Percentiles rank a stretch among this genome's conserved stretches.
Evolutionary conservation across 805 yeast species (phyloP).

Genomic region (Suhomyces faveliae): DNA sequence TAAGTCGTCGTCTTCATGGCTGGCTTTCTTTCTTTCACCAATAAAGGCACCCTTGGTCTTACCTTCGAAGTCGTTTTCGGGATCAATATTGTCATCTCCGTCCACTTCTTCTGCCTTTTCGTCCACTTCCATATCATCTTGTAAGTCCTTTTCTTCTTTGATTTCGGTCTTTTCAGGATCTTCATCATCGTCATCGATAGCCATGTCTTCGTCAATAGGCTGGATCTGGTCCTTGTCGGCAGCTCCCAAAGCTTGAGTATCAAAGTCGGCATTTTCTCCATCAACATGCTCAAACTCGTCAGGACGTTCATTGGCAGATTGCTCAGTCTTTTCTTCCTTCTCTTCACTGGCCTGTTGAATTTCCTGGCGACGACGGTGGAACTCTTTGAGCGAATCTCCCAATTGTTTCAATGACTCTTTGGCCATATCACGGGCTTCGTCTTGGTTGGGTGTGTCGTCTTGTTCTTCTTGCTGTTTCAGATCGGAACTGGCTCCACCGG

Average conservation of each 20-base stretch:
- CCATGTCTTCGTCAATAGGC: constrained; percentile 73
- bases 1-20: constrained; percentile 30
- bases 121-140: constrained; percentile 11
- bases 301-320: constrained; percentile 63
- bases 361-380: constrained; percentile 86
- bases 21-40: constrained; percentile 44
- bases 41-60: constrained; percentile 50
- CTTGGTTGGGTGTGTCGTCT: constrained; percentile 41
- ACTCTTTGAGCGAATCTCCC: constrained; percentile 90
- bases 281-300: constrained; percentile 86
- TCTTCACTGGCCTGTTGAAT: constrained; percentile 62
- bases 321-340: constrained; percentile 42
- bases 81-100: constrained; percentile 28
- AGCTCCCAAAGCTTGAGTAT: constrained; percentile 91
- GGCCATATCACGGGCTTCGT: constrained; percentile 63
- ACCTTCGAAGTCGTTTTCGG: constrained; percentile 48
- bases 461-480: constrained; percentile 38
- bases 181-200: constrained; percentile 65
- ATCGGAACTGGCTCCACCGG: constrained; percentile 49
- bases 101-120: constrained; percentile 30
- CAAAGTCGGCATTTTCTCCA: constrained; percentile 72
- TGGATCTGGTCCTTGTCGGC: constrained; percentile 80
- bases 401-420: constrained; percentile 79
- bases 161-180: constrained; percentile 6
- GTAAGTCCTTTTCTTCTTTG: constrained; percentile 11